phyloP scores from a whole-genome alignment of 2,329 filamentous ascomycete species.

The Fusarium duplospermum region DNA sequence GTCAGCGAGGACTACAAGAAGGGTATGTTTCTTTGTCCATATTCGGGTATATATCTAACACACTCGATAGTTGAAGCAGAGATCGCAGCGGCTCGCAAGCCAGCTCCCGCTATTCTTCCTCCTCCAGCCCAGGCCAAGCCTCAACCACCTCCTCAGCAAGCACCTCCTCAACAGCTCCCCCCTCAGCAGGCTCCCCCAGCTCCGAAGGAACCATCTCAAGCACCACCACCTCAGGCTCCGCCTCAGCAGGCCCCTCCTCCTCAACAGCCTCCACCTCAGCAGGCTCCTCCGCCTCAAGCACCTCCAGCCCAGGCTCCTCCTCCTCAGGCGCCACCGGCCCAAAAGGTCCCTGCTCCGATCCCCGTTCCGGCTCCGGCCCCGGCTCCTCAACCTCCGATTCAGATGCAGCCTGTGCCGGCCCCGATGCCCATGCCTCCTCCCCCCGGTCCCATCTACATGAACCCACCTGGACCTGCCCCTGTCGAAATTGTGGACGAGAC shows the following conservation, averaged over 20 bases:
- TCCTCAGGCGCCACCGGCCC: background rate
- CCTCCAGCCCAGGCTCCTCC: background rate
- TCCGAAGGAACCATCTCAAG: slow-evolving; percentile 46
- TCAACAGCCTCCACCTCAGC: slow-evolving; percentile 38
- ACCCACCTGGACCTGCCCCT: slow-evolving; percentile 46
- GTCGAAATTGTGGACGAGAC: slow-evolving; percentile 60
- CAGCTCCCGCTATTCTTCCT: slow-evolving; percentile 46
- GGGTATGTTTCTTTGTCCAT: slow-evolving; percentile 52
- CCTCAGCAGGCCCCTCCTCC: slow-evolving; percentile 44
- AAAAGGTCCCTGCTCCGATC: background rate
- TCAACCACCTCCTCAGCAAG: slow-evolving; percentile 55
- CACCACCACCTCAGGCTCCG: slow-evolving; percentile 50
- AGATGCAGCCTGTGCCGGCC: slow-evolving; percentile 18
- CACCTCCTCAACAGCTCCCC: slow-evolving; percentile 38
- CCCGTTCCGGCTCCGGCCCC: slow-evolving; percentile 7
- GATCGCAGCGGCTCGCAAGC: slow-evolving; percentile 24
- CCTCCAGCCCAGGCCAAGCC: slow-evolving; percentile 37
- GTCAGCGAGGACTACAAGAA: slow-evolving; percentile 82
- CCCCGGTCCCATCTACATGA: slow-evolving; percentile 45
- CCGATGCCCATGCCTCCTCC: slow-evolving; percentile 30
- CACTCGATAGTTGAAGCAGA: slow-evolving; percentile 27
- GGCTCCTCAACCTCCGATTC: slow-evolving; percentile 4
- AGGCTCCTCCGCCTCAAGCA: slow-evolving; percentile 11
- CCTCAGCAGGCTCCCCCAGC: slow-evolving; percentile 29
- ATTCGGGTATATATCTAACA: background rate